These are phyloP conservation scores for Mycena vulgaris DNA, from an alignment of 768 basidiomycete species.

Conservation along the genomic window DNA sequence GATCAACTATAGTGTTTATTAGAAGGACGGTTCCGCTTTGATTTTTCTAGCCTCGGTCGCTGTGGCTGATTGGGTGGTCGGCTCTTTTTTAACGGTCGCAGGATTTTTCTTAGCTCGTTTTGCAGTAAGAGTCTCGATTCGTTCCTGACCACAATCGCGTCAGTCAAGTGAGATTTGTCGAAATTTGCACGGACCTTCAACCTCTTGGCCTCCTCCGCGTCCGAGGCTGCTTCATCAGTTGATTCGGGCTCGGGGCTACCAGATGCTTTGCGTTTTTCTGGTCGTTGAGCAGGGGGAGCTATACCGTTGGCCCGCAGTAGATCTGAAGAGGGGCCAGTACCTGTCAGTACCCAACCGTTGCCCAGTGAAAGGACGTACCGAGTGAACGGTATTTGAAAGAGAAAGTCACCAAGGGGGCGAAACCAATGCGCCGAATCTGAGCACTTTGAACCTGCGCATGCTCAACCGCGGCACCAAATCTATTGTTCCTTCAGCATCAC, in stretches of 20 bases:
- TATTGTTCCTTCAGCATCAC: neutral
- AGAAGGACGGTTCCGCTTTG: slow-evolving; percentile 13
- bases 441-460: slow-evolving; percentile 26
- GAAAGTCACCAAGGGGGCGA: slow-evolving; percentile 23
- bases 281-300: slow-evolving; percentile 7
- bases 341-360: neutral
- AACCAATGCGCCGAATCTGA: slow-evolving; percentile 26
- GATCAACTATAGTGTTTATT: too few species aligned
- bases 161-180: neutral
- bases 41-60: too few species aligned
- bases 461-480: slow-evolving; percentile 28
- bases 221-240: neutral
- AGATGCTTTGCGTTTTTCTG: slow-evolving; percentile 31
- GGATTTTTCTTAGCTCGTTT: slow-evolving; percentile 17
- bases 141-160: slow-evolving; percentile 1
- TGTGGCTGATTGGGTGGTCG: neutral
- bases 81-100: neutral
- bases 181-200: slow-evolving; percentile 5
- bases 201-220: slow-evolving; percentile 24
- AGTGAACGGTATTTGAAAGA: slow-evolving; percentile 37
- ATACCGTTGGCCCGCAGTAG: slow-evolving; percentile 28
- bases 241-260: slow-evolving; percentile 15
- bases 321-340: neutral
- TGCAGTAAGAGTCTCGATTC: slow-evolving; percentile 1
- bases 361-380: slow-evolving; percentile 4